Conservation (phyloP, 768 basidiomycete species). For the Lepiota subincarnata region DNA sequence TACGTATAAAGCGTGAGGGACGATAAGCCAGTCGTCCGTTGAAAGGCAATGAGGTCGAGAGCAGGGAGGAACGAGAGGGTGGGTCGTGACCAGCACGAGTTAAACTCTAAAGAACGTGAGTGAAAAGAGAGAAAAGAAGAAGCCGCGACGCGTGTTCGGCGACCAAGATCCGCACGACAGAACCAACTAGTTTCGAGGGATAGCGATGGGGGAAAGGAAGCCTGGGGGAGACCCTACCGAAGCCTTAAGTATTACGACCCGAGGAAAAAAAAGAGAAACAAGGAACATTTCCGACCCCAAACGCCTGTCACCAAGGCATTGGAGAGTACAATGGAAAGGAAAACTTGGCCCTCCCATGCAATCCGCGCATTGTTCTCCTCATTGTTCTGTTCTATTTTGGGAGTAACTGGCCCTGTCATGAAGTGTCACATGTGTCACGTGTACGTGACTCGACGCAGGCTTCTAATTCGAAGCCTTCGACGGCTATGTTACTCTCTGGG, state of each 20-base stretch:
- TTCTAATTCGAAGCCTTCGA: too few species aligned
- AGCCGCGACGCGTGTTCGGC: neutral
- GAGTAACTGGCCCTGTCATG: neutral
- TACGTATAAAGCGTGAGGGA: neutral
- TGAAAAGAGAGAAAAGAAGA: neutral
- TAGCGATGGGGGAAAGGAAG: too few species aligned
- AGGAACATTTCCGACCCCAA: too few species aligned
- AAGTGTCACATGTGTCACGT: neutral
- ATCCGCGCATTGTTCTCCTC: slow-evolving; percentile 3
- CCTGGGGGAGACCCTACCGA: too few species aligned
- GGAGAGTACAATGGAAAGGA: neutral
- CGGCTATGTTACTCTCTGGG: too few species aligned
- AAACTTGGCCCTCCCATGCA: too few species aligned
- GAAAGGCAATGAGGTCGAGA: neutral
- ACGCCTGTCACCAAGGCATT: too few species aligned
- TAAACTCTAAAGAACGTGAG: neutral
- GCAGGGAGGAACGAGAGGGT: neutral
- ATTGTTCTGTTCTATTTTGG: slow-evolving; percentile 6
- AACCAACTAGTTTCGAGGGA: neutral
- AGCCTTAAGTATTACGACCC: too few species aligned
- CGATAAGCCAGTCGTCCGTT: slow-evolving; percentile 1
- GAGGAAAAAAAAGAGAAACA: too few species aligned
- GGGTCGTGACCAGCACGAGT: slow-evolving; percentile 8
- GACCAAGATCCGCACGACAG: neutral
- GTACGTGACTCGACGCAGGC: neutral